Evolutionary conservation across 1,284 basidiomycete species (phyloP), one percentile per base, ranked within the genome.

Genomic region (Inonotus hispidus): DNA sequence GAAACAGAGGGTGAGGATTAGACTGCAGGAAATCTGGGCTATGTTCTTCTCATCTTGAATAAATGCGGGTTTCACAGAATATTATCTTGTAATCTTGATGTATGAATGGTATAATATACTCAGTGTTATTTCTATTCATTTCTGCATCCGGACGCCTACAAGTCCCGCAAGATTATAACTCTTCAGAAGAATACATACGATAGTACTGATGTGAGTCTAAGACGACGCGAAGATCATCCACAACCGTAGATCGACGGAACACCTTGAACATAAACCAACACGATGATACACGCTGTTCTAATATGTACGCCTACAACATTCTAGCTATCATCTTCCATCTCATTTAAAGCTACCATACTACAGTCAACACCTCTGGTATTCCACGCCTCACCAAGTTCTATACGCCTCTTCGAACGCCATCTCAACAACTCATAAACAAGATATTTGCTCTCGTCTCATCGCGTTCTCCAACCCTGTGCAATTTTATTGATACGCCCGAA

Each of bases 321-420:
- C 59, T 45, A 35, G 43, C 58, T 46, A 27, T 21, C 13, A 10
- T 23, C 27, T 16, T 29, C 29, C 27, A 25, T 61, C n/a, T 27
- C 63, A 65, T 46, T 53, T 55, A 64, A 55, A 52, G 37, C 27
- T 49, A 19, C 60, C 32, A 32, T 32, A 59, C 54, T 43, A 25
- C 69, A 93, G 92, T 92, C 79, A 95, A 92, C 74, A 94, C 87
- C 53, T 84, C 84, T 65, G 95, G 94, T 49, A 88, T 96, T 64
- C 87, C 97, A 11, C 88, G 97, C 53, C 78, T 99, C 61, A 92
- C 93, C 67, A 98, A 98, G 75, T 99, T 98, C 83, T 99, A 97
- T 78, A 92, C 91, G 2, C 87, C 91, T 1, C 78, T 92, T 29
- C 85, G 90, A 57, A 88, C 89, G 61, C 83, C 88, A 19, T 77